Conservation (phyloP, 176 grass and related monocot genomes). For the Poa annua region DNA sequence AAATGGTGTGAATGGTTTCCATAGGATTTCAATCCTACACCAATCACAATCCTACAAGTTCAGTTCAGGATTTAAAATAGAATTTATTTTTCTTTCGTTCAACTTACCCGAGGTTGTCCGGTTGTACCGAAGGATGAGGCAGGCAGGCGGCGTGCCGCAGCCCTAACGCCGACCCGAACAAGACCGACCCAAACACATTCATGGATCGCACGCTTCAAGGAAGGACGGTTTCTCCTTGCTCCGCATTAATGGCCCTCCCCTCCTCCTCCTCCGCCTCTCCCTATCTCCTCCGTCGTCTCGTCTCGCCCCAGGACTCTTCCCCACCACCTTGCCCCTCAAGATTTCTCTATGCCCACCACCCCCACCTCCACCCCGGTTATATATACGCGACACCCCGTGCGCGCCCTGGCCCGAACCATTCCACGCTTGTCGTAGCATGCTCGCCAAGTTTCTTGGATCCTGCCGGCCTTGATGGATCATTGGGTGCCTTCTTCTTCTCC, state of each 20-base stretch:
- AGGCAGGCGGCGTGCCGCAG: conserved; percentile 20
- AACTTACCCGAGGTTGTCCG: too few species aligned
- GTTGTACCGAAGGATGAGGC: not conserved
- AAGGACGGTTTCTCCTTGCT: not conserved
- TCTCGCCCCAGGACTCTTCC: conserved; percentile 1
- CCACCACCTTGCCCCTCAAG: conserved; percentile 9
- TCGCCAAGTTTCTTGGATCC: not conserved
- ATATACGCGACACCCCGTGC: not conserved
- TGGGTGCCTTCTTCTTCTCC: conserved; percentile 3
- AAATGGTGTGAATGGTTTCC: too few species aligned
- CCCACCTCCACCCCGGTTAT: conserved; percentile 33
- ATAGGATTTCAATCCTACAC: too few species aligned
- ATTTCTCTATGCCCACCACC: not conserved
- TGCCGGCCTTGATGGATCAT: conserved; percentile 46
- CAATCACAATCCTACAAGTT: too few species aligned
- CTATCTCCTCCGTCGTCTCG: not conserved
- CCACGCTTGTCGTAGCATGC: conserved; percentile 14
- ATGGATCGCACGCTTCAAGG: not conserved
- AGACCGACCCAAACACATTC: conserved; percentile 5
- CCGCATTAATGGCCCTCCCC: not conserved
- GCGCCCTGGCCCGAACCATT: conserved; percentile 1
- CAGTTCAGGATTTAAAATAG: too few species aligned
- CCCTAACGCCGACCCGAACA: conserved; percentile 18
- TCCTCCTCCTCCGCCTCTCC: not conserved
- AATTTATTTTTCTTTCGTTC: too few species aligned